These are phyloP conservation scores for Chrysoporthe austroafricana DNA, from an alignment of 2,329 filamentous ascomycete genomes.

Conservation along the genomic window DNA sequence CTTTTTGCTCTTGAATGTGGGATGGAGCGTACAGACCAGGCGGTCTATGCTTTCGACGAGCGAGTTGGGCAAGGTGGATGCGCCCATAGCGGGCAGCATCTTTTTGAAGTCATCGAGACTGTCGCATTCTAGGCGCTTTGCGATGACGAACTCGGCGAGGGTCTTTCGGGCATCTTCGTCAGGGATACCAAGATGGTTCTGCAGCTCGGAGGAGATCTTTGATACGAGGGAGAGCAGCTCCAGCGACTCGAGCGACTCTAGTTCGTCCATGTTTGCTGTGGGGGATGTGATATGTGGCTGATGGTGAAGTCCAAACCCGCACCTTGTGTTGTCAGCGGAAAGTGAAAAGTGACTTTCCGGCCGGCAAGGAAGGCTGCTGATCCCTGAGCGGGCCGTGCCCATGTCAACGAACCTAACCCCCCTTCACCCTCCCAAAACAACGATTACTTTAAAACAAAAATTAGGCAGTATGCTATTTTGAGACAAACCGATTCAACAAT, in stretches of 20 bases:
- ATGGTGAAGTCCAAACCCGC: background rate
- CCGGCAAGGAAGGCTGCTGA: conserved; percentile 2
- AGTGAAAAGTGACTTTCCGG: background rate
- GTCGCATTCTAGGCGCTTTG: conserved; percentile 78
- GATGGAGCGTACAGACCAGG: conserved; percentile 86
- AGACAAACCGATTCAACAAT: background rate
- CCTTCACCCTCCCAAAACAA: background rate
- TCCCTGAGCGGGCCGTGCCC: background rate
- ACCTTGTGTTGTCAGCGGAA: background rate
- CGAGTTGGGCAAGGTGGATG: conserved; percentile 80
- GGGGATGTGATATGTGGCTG: background rate
- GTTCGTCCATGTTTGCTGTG: conserved; percentile 74
- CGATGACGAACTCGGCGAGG: conserved; percentile 94
- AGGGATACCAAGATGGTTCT: conserved; percentile 89
- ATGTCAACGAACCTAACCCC: too few species aligned
- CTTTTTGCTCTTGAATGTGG: conserved; percentile 73
- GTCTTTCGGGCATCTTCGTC: conserved; percentile 71
- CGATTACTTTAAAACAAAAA: too few species aligned
- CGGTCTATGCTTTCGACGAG: conserved; percentile 91
- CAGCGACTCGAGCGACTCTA: conserved; percentile 84
- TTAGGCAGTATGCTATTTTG: background rate
- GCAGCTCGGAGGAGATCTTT: conserved; percentile 90
- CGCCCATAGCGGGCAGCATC: conserved; percentile 75
- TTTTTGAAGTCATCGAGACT: conserved; percentile 74
- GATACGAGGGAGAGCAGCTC: conserved; percentile 93